phyloP scores from a whole-genome alignment of 1,284 basidiomycete species.

The Moesziomyces antarcticus region DNA sequence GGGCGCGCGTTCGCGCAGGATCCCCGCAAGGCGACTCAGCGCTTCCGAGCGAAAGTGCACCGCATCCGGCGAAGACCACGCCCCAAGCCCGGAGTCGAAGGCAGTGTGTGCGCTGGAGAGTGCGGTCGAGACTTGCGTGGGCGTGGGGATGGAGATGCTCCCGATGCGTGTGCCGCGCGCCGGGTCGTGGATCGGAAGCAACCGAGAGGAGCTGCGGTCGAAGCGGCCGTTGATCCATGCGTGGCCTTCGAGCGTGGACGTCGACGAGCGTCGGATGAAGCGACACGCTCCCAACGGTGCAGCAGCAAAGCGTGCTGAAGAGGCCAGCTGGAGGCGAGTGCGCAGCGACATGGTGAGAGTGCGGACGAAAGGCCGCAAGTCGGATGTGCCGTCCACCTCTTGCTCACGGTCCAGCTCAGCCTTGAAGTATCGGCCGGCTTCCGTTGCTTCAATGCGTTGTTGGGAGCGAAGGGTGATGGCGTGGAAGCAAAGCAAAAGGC shows the following conservation, averaged over 20 bases:
- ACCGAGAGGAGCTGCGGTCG: constrained; percentile 1
- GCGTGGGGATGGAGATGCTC: constrained; percentile 24
- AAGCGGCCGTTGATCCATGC: constrained; percentile 29
- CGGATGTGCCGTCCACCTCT: no score
- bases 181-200: constrained; percentile 15
- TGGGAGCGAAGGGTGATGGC: no score
- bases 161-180: constrained; percentile 11
- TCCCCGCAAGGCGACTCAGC: constrained; percentile 18
- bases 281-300: no score
- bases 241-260: constrained; percentile 2
- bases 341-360: no score
- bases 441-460: no score
- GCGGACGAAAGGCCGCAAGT: no score
- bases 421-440: no score
- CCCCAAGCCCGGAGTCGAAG: constrained; percentile 19
- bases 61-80: constrained; percentile 22
- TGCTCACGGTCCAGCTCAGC: no score
- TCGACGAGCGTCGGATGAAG: no score
- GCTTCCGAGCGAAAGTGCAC: constrained; percentile 26
- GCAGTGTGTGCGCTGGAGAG: constrained; percentile 15
- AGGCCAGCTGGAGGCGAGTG: no score
- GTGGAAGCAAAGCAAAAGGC: no score
- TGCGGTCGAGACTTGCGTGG: constrained; percentile 10
- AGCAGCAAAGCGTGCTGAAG: no score
- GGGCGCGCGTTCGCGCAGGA: constrained; percentile 23